Base-by-base conservation (phyloP, 2,329 filamentous ascomycete species). In the Cytospora chrysosperma region DNA sequence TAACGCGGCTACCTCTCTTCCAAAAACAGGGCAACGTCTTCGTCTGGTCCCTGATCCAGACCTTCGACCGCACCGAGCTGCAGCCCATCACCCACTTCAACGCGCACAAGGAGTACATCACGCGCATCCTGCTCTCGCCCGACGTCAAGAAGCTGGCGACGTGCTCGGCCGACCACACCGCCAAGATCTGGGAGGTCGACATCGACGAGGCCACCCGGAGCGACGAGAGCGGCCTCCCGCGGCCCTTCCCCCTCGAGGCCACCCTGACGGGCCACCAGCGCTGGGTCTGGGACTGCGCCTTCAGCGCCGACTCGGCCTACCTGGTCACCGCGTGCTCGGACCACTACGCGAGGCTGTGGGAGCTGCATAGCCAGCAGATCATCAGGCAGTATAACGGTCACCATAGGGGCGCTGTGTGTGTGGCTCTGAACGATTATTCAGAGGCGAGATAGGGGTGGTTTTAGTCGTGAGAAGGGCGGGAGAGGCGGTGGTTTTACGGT, bases 221-320 rank as follows among this genome's bases (percentile, higher is more conserved):
- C n/a, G 75, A 78, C 54, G 72, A 75, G 21, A 76, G 79, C 37
- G 61, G 56, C 32, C 32, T 37, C 49, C 76, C 81, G 10, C 85
- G 82, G 75, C 88, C 82, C 50, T 95, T 91, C 69, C 90, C 89
- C 12, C 85, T 96, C 24, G 91, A 97, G 76, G 93, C 92, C 3
- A 96, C 92, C 1, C 85, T 97, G 1, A 90, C 90, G 26, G 92
- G 91, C 61, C 93, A 97, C 77, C 93, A 97, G 78, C 88, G 93
- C 60, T 97, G 93, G 93, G 93, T 97, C 1, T 97, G 93, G 93
- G 93, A 97, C 75, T 97, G 93, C 72, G 93, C 93, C 0, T 97
- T 97, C 77, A 94, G 90, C 66, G 93, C 93, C 28, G 93, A 97
- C 74, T 93, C 89, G 37, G 93, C 93, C 0, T 97, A 97, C 72